Conservation (phyloP, 192 early-diverging fungal species). For the Rhizophagus sp. region DNA sequence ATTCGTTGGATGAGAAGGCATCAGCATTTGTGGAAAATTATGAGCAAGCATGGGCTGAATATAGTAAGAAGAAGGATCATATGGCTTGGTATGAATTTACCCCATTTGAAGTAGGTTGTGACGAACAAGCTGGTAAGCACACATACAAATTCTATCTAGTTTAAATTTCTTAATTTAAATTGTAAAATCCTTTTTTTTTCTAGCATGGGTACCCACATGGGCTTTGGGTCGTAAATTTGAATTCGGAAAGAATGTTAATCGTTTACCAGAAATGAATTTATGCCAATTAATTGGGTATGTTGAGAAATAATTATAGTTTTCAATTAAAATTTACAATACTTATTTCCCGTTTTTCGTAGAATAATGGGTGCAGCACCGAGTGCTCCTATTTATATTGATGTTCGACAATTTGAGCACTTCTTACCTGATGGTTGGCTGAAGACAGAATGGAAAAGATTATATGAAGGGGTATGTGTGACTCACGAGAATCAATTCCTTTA, state of each 20-base stretch:
- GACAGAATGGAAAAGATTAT: neutral
- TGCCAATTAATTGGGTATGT: constrained; percentile 64
- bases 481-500: neutral
- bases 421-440: constrained; percentile 12
- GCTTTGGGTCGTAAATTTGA: constrained; percentile 75
- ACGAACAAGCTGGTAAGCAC: constrained; percentile 61
- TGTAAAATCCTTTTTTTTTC: neutral
- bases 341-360: constrained; percentile 7
- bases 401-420: constrained; percentile 44
- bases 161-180: no score
- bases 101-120: constrained; percentile 78
- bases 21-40: constrained; percentile 37
- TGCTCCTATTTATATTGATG: constrained; percentile 53
- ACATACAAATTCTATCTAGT: neutral
- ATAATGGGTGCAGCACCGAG: constrained; percentile 53
- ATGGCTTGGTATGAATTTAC: constrained; percentile 86
- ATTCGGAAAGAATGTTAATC: constrained; percentile 58
- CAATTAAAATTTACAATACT: neutral
- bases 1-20: constrained; percentile 26
- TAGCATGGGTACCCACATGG: constrained; percentile 78
- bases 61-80: constrained; percentile 41
- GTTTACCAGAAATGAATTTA: constrained; percentile 67
- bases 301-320: neutral
- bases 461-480: constrained; percentile 4
- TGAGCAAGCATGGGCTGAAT: constrained; percentile 34